Conservation (phyloP, 768 basidiomycete genomes). For the Daedaleopsis nitida region DNA sequence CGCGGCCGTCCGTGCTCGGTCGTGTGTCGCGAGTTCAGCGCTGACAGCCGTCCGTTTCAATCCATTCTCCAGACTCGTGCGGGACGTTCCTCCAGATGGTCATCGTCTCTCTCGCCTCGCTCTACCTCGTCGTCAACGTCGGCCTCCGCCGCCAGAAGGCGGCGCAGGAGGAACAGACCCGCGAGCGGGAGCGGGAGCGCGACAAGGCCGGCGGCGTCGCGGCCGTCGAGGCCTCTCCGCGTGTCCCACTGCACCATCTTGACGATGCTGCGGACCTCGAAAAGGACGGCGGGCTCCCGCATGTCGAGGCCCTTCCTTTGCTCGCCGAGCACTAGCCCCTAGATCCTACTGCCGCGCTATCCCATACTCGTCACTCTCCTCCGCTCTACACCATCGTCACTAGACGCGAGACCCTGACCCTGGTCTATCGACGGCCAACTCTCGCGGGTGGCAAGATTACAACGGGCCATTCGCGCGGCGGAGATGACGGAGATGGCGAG, state of each 20-base stretch:
- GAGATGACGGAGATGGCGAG: no score
- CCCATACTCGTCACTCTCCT: no score
- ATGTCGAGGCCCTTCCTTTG: not conserved
- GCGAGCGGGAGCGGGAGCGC: not conserved
- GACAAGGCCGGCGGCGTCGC: not conserved
- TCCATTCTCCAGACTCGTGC: conserved; percentile 10
- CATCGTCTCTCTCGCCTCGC: conserved; percentile 21
- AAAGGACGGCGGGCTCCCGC: not conserved
- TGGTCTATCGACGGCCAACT: no score
- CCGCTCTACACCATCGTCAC: not conserved
- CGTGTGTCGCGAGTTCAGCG: not conserved
- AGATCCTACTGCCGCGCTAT: not conserved
- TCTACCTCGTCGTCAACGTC: conserved; percentile 21
- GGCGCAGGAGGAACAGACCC: not conserved
- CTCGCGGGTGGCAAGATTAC: no score
- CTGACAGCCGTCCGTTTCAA: not conserved
- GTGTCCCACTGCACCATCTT: no score
- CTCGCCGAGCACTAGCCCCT: not conserved
- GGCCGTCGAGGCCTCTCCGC: no score
- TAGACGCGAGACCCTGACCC: no score
- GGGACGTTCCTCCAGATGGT: conserved; percentile 25
- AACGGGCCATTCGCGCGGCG: no score
- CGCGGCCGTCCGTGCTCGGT: not conserved
- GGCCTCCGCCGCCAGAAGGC: conserved; percentile 12
- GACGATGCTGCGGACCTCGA: not conserved